phyloP scores from a whole-genome alignment of 2,329 filamentous ascomycete genomes.

The Sphaceloma murrayae region DNA sequence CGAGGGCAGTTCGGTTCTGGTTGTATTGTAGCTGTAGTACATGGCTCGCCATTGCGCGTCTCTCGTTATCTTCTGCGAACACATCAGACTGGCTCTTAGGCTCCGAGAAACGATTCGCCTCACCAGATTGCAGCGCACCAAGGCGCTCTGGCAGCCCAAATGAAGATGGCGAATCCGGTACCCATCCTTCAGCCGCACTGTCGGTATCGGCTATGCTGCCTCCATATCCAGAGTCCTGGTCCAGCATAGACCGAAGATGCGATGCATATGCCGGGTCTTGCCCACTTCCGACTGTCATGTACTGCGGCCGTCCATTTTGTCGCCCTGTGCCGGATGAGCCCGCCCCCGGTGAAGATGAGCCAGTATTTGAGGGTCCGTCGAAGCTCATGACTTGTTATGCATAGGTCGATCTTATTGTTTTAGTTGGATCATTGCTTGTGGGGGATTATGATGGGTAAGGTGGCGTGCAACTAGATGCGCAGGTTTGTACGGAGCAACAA shows the following conservation, averaged over 20 bases:
- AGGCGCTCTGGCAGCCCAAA: slow-evolving; percentile 26
- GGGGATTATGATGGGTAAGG: too few relatives aligned
- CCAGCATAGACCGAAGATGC: slow-evolving; percentile 69
- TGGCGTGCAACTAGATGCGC: too few relatives aligned
- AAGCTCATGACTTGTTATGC: slow-evolving; percentile 26
- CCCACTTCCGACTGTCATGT: slow-evolving; percentile 82
- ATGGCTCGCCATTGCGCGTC: slow-evolving; percentile 64
- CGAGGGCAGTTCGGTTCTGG: slow-evolving; percentile 77
- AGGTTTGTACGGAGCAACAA: slow-evolving; percentile 12
- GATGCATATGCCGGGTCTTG: slow-evolving; percentile 72
- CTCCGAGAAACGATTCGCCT: slow-evolving; percentile 37
- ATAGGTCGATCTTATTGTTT: too few relatives aligned
- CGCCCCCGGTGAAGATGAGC: slow-evolving; percentile 23
- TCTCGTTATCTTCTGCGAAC: slow-evolving; percentile 55
- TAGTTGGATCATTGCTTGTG: too few relatives aligned
- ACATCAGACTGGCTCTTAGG: too few relatives aligned
- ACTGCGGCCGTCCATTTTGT: slow-evolving; percentile 46
- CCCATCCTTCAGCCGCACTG: slow-evolving; percentile 45
- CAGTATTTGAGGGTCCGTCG: slow-evolving; percentile 26
- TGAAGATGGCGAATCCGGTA: slow-evolving; percentile 42
- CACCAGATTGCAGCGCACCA: slow-evolving; percentile 33
- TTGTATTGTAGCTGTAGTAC: slow-evolving; percentile 94
- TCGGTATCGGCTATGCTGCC: slow-evolving; percentile 62
- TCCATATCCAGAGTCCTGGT: slow-evolving; percentile 86
- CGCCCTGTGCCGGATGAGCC: slow-evolving; percentile 24